Evolutionary conservation across 371 early-diverging fungal species (phyloP).

Genomic region (Mucor circinelloides): DNA sequence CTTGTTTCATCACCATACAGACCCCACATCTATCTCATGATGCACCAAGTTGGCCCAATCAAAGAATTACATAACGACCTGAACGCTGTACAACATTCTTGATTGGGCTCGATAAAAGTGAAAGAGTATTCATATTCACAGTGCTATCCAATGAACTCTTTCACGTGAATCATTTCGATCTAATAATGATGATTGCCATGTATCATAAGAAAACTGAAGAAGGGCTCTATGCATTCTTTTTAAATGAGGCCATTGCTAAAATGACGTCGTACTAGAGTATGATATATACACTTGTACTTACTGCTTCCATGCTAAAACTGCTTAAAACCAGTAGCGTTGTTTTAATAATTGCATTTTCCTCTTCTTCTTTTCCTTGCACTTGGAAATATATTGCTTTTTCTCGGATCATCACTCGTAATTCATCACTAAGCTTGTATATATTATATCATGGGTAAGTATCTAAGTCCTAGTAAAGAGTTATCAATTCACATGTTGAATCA

Average conservation of each 20-base stretch:
- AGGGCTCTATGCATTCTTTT: background rate
- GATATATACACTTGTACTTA: background rate
- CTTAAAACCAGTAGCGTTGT: background rate
- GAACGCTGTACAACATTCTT: background rate
- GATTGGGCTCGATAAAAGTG: background rate
- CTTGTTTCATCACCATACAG: background rate
- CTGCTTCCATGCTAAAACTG: background rate
- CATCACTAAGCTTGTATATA: background rate
- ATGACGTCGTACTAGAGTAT: background rate
- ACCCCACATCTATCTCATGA: background rate
- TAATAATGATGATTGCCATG: background rate
- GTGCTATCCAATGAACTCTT: background rate
- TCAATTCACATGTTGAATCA: background rate
- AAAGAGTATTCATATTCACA: background rate
- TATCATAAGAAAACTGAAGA: background rate
- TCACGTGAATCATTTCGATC: background rate
- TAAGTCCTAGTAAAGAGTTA: background rate
- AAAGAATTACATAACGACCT: background rate
- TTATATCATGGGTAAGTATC: background rate
- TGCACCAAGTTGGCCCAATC: background rate
- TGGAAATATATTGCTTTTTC: background rate
- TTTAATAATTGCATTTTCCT: background rate
- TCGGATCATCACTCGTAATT: background rate
- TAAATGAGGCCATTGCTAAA: background rate
- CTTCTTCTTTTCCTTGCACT: background rate